A percentile compares a stretch with the other conserved stretches of the same genome.
Conservation (phyloP, 2,329 filamentous ascomycete genomes). For the Penicillium crustosum region DNA sequence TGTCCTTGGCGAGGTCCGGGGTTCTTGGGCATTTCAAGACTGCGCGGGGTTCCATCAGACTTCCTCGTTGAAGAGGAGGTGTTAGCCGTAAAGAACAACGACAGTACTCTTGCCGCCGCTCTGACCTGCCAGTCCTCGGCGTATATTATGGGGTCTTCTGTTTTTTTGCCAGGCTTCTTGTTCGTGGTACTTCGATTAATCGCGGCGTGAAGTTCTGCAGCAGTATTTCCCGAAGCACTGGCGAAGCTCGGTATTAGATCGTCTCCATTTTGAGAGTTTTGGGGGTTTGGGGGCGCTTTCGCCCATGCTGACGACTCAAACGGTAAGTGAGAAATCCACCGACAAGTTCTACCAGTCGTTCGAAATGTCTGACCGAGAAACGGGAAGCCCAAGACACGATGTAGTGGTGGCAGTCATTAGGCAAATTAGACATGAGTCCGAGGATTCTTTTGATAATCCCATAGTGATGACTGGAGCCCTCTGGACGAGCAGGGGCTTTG, state of each 20-base stretch:
- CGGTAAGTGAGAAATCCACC: constrained; percentile 79
- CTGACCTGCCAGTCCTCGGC: constrained; percentile 87
- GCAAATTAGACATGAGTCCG: constrained; percentile 74
- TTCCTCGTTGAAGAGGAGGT: constrained; percentile 51
- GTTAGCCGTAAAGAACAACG: constrained; percentile 79
- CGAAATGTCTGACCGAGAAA: constrained; percentile 66
- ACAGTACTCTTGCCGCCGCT: constrained; percentile 75
- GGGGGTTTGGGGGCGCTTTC: constrained; percentile 59
- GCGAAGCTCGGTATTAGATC: constrained; percentile 70
- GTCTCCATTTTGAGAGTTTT: constrained; percentile 55
- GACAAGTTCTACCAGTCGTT: constrained; percentile 72
- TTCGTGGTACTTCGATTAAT: constrained; percentile 53
- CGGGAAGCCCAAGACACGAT: constrained; percentile 76
- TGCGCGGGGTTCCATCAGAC: constrained; percentile 33
- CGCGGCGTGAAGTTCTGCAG: constrained; percentile 75
- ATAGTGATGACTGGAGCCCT: constrained; percentile 67
- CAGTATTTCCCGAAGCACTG: constrained; percentile 60
- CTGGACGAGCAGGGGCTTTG: constrained; percentile 29
- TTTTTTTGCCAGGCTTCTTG: constrained; percentile 57
- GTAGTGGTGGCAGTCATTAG: constrained; percentile 72
- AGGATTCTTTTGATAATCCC: constrained; percentile 82
- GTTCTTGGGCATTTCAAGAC: constrained; percentile 27
- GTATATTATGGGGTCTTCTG: constrained; percentile 59
- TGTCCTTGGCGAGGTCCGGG: constrained; percentile 58
- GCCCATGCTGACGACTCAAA: constrained; percentile 68